These are phyloP conservation scores for Fusarium sp. DNA, from an alignment of 2,329 filamentous ascomycete genomes.

Conservation along the genomic window DNA sequence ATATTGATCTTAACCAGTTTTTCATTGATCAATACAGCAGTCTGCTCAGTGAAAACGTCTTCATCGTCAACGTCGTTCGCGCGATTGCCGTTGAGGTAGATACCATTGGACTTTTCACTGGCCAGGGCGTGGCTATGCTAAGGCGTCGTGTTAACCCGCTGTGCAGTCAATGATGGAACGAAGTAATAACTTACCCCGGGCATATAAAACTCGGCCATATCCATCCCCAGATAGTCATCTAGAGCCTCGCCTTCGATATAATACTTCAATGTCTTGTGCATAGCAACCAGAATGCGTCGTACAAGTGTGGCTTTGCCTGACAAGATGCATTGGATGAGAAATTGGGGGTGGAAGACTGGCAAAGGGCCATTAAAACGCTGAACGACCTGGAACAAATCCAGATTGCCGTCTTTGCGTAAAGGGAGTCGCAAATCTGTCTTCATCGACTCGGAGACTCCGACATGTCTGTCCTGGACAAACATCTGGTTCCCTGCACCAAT, in stretches of 20 bases:
- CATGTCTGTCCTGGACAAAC: conserved; percentile 83
- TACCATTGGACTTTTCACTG: conserved; percentile 48
- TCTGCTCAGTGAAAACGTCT: conserved; percentile 75
- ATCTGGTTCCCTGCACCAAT: conserved; percentile 93
- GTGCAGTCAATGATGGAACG: neutral
- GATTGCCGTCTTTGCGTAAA: conserved; percentile 60
- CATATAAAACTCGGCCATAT: conserved; percentile 68
- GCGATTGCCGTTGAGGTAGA: conserved; percentile 52
- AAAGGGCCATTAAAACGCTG: conserved; percentile 87
- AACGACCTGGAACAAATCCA: conserved; percentile 84
- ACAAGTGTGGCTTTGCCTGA: conserved; percentile 80
- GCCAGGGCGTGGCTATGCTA: conserved; percentile 35
- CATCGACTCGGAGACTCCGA: conserved; percentile 71
- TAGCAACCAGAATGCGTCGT: conserved; percentile 75
- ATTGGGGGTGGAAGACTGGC: conserved; percentile 91
- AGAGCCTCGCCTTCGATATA: conserved; percentile 83
- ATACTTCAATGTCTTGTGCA: conserved; percentile 84
- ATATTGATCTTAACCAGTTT: conserved; percentile 80
- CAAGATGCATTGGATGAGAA: conserved; percentile 86
- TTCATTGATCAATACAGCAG: conserved; percentile 77
- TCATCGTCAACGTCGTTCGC: conserved; percentile 64
- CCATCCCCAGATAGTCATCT: conserved; percentile 79
- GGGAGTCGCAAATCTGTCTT: conserved; percentile 64
- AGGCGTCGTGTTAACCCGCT: conserved; percentile 11
- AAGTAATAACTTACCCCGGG: conserved; percentile 35